Percentiles rank a stretch among this genome's conserved stretches.
phyloP scores from a whole-genome alignment of 176 grass and related monocot genomes.

The Triticum monococcum region DNA sequence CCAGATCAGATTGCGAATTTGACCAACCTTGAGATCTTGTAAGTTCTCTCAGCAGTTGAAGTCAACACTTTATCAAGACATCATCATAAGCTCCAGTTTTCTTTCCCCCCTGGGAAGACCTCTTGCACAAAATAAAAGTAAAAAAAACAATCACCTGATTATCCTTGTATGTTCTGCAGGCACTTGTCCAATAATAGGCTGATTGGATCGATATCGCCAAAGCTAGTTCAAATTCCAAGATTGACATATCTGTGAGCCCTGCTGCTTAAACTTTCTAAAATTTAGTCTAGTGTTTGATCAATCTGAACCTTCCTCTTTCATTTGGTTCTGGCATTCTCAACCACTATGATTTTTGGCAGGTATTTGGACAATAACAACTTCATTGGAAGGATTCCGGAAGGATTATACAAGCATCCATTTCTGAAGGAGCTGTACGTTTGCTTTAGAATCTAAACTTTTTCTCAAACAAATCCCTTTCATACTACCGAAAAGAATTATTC shows the following conservation, averaged over 20 bases:
- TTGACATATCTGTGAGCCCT: conserved; percentile 83
- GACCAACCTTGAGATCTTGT: conserved; percentile 91
- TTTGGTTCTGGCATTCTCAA: not conserved
- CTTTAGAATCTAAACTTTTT: conserved; percentile 23
- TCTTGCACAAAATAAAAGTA: no score
- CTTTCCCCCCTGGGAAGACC: not conserved
- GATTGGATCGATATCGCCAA: conserved; percentile 77
- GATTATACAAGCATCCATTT: conserved; percentile 85
- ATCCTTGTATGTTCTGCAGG: conserved; percentile 37
- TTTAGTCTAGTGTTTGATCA: not conserved
- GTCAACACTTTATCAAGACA: not conserved
- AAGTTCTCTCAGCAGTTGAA: conserved; percentile 34
- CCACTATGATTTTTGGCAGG: conserved; percentile 34
- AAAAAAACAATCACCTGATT: not conserved
- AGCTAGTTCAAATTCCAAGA: conserved; percentile 78
- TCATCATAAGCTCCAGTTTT: conserved; percentile 4
- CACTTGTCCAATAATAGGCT: conserved; percentile 86
- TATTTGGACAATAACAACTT: conserved; percentile 93
- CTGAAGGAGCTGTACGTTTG: conserved; percentile 84
- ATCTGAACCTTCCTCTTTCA: not conserved
- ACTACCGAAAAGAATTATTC: no score
- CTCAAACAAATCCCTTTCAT: not conserved
- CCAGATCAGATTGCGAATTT: conserved; percentile 94
- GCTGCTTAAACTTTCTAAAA: not conserved
- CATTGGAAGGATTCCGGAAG: conserved; percentile 89